phyloP scores from a whole-genome alignment of 75 land plant species.

The Isoetes taiwanensis region DNA sequence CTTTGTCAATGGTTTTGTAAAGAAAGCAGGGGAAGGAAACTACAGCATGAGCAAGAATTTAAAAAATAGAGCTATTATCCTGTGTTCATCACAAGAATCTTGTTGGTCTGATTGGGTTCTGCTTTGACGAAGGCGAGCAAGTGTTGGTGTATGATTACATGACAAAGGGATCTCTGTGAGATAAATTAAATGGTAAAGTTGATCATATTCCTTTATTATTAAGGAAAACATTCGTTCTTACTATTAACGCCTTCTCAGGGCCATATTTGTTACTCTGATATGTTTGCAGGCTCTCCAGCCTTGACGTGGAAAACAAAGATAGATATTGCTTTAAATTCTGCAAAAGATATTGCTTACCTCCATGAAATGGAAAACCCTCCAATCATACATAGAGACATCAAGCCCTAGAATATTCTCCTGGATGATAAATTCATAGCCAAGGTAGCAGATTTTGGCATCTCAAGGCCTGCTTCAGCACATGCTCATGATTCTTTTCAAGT shows the following conservation, averaged over 20 bases:
- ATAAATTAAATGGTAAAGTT: conserved; percentile 6
- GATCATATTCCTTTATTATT: neutral
- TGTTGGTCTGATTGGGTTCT: conserved; percentile 16
- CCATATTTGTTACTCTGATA: neutral
- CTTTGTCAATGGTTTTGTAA: conserved; percentile 30
- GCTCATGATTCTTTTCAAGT: neutral
- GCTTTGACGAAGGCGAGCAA: conserved; percentile 18
- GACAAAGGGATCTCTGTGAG: conserved; percentile 15
- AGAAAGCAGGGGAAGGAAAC: conserved; percentile 8
- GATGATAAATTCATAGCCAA: conserved; percentile 18
- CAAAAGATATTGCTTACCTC: conserved; percentile 18
- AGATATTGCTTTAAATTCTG: conserved; percentile 7
- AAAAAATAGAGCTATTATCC: conserved; percentile 24
- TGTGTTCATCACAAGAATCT: conserved; percentile 22
- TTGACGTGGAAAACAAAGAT: conserved; percentile 13
- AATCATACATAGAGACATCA: conserved; percentile 18
- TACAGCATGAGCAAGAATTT: conserved; percentile 19
- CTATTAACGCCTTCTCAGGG: neutral
- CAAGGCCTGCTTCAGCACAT: neutral
- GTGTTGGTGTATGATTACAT: conserved; percentile 28
- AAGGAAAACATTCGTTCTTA: neutral
- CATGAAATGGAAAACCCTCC: conserved; percentile 16
- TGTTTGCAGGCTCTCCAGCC: neutral
- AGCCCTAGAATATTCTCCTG: conserved; percentile 12
- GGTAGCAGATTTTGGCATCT: conserved; percentile 17